Evolutionary conservation across 192 early-diverging fungal species (phyloP).

Genomic region (Rhizophagus prolifer): DNA sequence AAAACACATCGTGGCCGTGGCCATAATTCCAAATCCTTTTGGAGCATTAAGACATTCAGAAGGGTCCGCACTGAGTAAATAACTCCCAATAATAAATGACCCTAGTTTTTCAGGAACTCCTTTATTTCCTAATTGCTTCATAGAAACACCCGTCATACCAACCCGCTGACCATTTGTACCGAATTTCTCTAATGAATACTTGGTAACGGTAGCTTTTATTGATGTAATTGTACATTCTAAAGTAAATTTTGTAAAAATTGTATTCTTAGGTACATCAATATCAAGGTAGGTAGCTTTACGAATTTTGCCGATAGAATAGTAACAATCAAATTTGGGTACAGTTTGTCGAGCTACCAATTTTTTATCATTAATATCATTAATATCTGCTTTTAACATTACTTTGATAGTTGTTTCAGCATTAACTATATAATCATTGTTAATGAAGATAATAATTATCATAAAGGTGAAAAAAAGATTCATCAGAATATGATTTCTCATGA

Average conservation of each 20-base stretch:
- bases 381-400: background rate
- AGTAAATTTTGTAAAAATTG: background rate
- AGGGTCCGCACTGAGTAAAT: background rate
- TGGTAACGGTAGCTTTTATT: background rate
- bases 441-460: background rate
- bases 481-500: slow-evolving; percentile 1
- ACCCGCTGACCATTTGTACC: background rate
- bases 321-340: background rate
- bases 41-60: slow-evolving; percentile 2
- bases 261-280: background rate
- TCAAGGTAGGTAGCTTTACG: background rate
- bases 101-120: background rate
- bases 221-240: background rate
- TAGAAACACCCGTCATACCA: background rate
- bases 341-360: background rate
- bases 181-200: background rate
- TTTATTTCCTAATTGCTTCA: background rate
- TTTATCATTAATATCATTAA: slow-evolving; percentile 7
- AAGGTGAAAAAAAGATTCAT: background rate
- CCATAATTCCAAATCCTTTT: no score
- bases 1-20: no score
- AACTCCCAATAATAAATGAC: background rate
- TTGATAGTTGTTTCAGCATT: background rate
- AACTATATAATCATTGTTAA: background rate
- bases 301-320: background rate